These are phyloP conservation scores for Periglandula ipomoeae DNA, from an alignment of 2,329 filamentous ascomycete species.

Conservation along the genomic window DNA sequence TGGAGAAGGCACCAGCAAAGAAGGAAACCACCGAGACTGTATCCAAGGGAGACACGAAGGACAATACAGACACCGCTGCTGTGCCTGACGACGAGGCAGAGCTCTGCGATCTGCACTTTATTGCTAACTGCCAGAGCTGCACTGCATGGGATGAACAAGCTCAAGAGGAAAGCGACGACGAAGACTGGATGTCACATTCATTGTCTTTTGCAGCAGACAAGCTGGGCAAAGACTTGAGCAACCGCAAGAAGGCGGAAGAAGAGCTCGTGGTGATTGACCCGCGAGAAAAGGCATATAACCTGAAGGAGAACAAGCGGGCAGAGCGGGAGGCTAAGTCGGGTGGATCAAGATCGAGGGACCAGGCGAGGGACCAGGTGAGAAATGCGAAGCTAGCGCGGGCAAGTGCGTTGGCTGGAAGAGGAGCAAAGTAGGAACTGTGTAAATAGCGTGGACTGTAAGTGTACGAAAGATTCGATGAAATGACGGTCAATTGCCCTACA, in stretches of 20 bases:
- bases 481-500: no score
- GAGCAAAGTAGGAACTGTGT: slow-evolving; percentile 35
- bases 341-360: slow-evolving; percentile 50
- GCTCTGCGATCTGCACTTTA: slow-evolving; percentile 91
- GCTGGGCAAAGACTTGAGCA: slow-evolving; percentile 82
- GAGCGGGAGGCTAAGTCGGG: slow-evolving; percentile 45
- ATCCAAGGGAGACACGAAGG: slow-evolving; percentile 25
- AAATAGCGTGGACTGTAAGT: neutral
- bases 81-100: slow-evolving; percentile 55
- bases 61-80: slow-evolving; percentile 7
- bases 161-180: slow-evolving; percentile 49
- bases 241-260: slow-evolving; percentile 85
- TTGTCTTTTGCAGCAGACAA: slow-evolving; percentile 84
- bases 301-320: slow-evolving; percentile 55
- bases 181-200: slow-evolving; percentile 78
- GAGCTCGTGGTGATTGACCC: slow-evolving; percentile 92
- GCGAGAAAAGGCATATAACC: slow-evolving; percentile 65
- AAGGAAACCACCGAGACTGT: slow-evolving; percentile 28
- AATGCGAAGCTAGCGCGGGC: slow-evolving; percentile 47
- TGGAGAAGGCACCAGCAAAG: slow-evolving; percentile 47
- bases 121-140: slow-evolving; percentile 90
- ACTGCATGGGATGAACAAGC: slow-evolving; percentile 67
- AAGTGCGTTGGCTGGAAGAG: slow-evolving; percentile 46
- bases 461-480: no score
- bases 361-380: slow-evolving; percentile 34